Evolutionary conservation across 164 flowering plant genomes (phyloP).

Genomic region (Nymphaea thermarum): DNA sequence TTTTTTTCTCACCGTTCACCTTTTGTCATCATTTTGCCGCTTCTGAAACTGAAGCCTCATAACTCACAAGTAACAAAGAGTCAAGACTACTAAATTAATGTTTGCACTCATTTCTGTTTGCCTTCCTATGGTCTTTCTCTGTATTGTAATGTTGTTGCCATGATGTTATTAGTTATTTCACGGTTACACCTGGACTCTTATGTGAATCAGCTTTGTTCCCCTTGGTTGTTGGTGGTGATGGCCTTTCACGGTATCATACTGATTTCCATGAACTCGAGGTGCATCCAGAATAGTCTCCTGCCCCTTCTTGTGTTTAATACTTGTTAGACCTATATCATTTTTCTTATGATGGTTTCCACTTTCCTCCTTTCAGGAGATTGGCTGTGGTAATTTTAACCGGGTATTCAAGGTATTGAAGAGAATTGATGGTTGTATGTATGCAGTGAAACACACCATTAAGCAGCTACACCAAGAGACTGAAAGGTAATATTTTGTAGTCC

Average conservation of each 20-base stretch:
- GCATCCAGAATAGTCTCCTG: neutral
- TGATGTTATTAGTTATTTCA: too few species aligned
- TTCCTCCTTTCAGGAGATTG: slow-evolving; percentile 55
- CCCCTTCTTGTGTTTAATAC: neutral
- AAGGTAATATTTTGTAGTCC: slow-evolving; percentile 31
- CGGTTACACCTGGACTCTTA: neutral
- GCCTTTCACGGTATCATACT: slow-evolving; percentile 72
- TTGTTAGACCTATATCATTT: neutral
- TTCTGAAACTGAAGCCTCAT: too few species aligned
- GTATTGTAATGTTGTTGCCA: too few species aligned
- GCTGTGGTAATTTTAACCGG: slow-evolving; percentile 77
- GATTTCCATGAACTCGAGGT: slow-evolving; percentile 96
- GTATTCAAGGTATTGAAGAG: slow-evolving; percentile 85
- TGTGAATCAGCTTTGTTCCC: slow-evolving; percentile 36
- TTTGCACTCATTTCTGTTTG: too few species aligned
- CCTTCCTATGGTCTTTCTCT: too few species aligned
- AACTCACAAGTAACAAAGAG: too few species aligned
- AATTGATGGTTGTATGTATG: slow-evolving; percentile 95
- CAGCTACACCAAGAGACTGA: slow-evolving; percentile 65
- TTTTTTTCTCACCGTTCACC: too few species aligned
- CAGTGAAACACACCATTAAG: slow-evolving; percentile 69
- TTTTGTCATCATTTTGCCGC: too few species aligned
- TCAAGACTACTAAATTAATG: too few species aligned
- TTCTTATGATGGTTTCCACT: neutral
- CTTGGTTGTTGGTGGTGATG: slow-evolving; percentile 47